phyloP scores from a whole-genome alignment of 2,329 filamentous ascomycete species.

The Fusarium devonianum region DNA sequence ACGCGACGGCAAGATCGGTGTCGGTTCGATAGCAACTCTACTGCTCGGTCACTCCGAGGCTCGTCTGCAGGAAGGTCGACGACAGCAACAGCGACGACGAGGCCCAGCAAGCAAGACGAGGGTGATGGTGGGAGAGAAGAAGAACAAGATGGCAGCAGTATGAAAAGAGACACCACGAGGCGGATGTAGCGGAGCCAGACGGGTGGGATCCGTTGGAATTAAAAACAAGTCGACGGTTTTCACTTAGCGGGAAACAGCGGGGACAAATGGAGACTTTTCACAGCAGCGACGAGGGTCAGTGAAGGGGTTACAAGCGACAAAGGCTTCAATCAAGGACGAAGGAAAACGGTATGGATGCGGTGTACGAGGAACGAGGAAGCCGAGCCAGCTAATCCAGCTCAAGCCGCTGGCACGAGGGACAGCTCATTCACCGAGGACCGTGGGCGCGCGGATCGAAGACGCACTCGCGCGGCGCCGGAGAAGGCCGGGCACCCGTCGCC shows the following conservation, averaged over 20 bases:
- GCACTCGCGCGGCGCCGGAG: constrained; percentile 12
- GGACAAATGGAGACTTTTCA: constrained; percentile 18
- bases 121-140: constrained; percentile 8
- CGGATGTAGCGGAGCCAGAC: constrained; percentile 15
- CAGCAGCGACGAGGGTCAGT: constrained; percentile 10
- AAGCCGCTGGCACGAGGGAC: too few relatives aligned
- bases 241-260: constrained; percentile 32
- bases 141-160: constrained; percentile 16
- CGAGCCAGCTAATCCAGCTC: not conserved
- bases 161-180: constrained; percentile 25
- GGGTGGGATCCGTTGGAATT: constrained; percentile 33
- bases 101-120: constrained; percentile 11
- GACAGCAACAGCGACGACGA: constrained; percentile 9
- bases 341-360: constrained; percentile 13
- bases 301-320: constrained; percentile 12
- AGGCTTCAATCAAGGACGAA: constrained; percentile 6
- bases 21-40: constrained; percentile 8
- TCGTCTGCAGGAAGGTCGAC: constrained; percentile 20
- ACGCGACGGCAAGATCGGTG: not conserved
- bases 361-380: constrained; percentile 34
- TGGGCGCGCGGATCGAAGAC: not conserved
- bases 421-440: not conserved
- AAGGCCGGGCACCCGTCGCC: constrained; percentile 21
- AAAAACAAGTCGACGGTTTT: constrained; percentile 35
- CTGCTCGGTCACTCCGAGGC: constrained; percentile 26